Base-by-base conservation (phyloP, 345 rosid species). In the Ceriops tagal region DNA sequence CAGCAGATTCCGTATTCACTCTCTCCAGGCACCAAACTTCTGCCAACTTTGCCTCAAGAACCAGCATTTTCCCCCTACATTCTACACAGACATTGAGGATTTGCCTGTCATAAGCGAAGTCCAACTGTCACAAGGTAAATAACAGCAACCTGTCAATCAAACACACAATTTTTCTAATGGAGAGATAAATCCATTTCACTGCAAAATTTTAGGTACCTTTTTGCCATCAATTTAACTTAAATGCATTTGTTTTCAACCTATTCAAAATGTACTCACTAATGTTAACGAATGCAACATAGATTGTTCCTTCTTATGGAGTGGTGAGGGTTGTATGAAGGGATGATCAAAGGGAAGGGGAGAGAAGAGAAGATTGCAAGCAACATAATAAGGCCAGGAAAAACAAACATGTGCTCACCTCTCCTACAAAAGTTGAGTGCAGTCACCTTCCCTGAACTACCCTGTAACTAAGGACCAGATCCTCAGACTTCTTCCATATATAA, bases 401-500 rank as follows among this genome's bases (percentile, higher is more conserved):
- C 28, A 16, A 58, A 32, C 5, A 32, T 7, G 22, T n/a, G 65
- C 79, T 77, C 65, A 86, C 90, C 87, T 70, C 87, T 70, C 61
- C 49, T 67, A 63, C 51, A 62, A 53, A 26, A 58, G 62, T 57
- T 61, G 52, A 26, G 60, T 21, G 52, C n/a, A 49, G 71, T 90
- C 88, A 96, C 83, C 89, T 90, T 76, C 88, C 87, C 71, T 86
- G 85, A 68, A 75, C 82, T 66, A 92, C 81, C 83, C 96, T 83
- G 80, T 90, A 96, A 79, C 89, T 90, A 47, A 96, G 98, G 74
- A 92, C 79, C 80, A 96, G 80, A 80, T 96, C 99, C 74, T 96
- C 98, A 1, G 92, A 83, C 84, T 90, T 96, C 87, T 96, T 96
- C 99, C 99, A 96, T 66, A 96, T 64, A 69, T 96, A 96, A 60